Conservation (phyloP, 805 yeast genomes). For the Sugiyamaella qingdaonensis region DNA sequence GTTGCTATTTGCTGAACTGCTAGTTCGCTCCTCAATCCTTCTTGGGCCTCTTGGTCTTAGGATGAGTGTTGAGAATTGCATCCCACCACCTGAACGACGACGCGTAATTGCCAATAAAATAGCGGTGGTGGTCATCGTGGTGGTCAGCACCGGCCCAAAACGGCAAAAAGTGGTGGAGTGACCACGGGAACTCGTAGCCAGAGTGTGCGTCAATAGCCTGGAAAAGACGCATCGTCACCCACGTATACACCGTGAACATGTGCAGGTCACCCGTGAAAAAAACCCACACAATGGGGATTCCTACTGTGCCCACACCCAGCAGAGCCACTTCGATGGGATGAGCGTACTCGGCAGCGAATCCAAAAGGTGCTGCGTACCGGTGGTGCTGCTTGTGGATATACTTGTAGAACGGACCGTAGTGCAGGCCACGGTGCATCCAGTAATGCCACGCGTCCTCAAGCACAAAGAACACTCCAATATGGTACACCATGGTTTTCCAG, state of each 20-base stretch:
- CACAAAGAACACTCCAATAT: slow-evolving; percentile 73
- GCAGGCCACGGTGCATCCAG: slow-evolving; percentile 89
- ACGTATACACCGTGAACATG: slow-evolving; percentile 78
- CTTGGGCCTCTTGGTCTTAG: slow-evolving; percentile 46
- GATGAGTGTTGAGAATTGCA: slow-evolving; percentile 66
- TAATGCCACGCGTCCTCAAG: slow-evolving; percentile 96
- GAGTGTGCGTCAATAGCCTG: slow-evolving; percentile 98
- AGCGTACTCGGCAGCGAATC: slow-evolving; percentile 95
- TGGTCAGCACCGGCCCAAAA: slow-evolving; percentile 99
- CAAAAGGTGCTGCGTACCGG: slow-evolving; percentile 96
- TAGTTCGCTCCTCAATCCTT: slow-evolving; percentile 14
- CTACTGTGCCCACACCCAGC: slow-evolving; percentile 93
- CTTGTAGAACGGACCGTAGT: slow-evolving; percentile 79
- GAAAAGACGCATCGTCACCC: slow-evolving; percentile 84
- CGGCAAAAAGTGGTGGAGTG: slow-evolving; percentile 85
- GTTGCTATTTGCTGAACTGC: not conserved
- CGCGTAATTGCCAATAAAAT: slow-evolving; percentile 92
- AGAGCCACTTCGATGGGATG: slow-evolving; percentile 91
- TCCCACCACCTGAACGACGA: slow-evolving; percentile 98
- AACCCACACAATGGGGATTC: slow-evolving; percentile 85
- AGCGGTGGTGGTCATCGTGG: slow-evolving; percentile 96
- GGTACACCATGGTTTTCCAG: slow-evolving; percentile 51
- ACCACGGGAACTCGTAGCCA: slow-evolving; percentile 97
- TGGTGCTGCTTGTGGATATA: slow-evolving; percentile 96
- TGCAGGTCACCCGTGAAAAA: slow-evolving; percentile 73